Evolutionary conservation across 148 eudicot species (phyloP).

Genomic region (Drosera capensis): DNA sequence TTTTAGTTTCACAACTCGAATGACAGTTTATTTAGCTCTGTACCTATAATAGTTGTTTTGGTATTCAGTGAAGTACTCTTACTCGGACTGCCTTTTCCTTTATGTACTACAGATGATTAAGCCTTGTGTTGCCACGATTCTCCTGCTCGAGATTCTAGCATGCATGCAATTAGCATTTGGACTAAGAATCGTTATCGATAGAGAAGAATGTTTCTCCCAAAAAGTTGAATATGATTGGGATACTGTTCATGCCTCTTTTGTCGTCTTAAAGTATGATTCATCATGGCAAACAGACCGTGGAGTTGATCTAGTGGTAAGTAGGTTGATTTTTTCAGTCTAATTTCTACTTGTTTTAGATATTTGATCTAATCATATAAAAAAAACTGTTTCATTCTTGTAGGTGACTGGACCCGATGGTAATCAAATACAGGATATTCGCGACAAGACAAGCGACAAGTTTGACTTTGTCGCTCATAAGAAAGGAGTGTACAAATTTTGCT

Average conservation of each 20-base stretch:
- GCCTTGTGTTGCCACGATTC: conserved; percentile 5
- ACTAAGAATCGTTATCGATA: conserved; percentile 71
- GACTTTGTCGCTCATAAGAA: conserved; percentile 63
- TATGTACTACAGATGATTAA: conserved; percentile 17
- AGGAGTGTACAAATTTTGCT: conserved; percentile 75
- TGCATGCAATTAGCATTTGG: conserved; percentile 31
- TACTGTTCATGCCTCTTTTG: conserved; percentile 62
- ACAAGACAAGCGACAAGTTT: conserved; percentile 60
- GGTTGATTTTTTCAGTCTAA: background rate
- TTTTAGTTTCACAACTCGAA: too few species aligned
- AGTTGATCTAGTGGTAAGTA: conserved; percentile 76
- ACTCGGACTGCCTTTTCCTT: too few species aligned
- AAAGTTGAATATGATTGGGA: too few species aligned
- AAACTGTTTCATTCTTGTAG: conserved; percentile 10
- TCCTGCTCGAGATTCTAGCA: conserved; percentile 25
- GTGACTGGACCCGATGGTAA: conserved; percentile 67
- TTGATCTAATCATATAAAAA: background rate
- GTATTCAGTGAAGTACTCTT: too few species aligned
- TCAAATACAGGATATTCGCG: conserved; percentile 51
- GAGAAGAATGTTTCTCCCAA: conserved; percentile 84
- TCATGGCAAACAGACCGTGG: conserved; percentile 70
- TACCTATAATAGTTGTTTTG: too few species aligned
- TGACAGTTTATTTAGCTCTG: too few species aligned
- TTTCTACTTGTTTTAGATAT: background rate
- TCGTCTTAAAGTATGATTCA: conserved; percentile 69